Evolutionary conservation across 2,329 filamentous ascomycete genomes (phyloP).

Genomic region (Acrocalymma vagum): DNA sequence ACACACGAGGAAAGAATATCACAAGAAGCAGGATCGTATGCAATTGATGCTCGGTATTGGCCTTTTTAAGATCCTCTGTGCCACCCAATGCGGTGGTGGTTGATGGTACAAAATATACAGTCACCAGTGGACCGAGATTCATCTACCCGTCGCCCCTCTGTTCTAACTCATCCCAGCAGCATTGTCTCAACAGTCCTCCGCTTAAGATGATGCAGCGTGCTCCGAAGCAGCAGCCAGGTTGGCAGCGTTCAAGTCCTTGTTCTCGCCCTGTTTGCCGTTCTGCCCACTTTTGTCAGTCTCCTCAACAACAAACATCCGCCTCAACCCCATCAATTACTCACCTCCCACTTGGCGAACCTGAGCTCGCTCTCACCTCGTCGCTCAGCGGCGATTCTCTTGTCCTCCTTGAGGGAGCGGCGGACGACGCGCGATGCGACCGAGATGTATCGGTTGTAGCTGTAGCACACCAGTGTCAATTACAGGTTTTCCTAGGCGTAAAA

Average conservation of each 20-base stretch:
- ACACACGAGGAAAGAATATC: neutral
- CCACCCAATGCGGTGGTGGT: slow-evolving; percentile 27
- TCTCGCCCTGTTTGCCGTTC: slow-evolving; percentile 96
- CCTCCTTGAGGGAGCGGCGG: slow-evolving; percentile 96
- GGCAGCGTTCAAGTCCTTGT: slow-evolving; percentile 72
- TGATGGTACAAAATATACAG: slow-evolving; percentile 50
- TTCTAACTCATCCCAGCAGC: slow-evolving; percentile 10
- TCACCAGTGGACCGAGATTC: too few relatives aligned
- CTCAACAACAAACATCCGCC: slow-evolving; percentile 19
- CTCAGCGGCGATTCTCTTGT: slow-evolving; percentile 86
- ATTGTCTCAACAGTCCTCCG: neutral
- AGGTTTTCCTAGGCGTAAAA: slow-evolving; percentile 19
- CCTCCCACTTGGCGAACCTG: slow-evolving; percentile 94
- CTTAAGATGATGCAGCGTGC: slow-evolving; percentile 53
- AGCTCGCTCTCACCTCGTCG: slow-evolving; percentile 89
- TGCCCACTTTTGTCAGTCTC: slow-evolving; percentile 55
- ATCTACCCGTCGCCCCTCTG: slow-evolving; percentile 17
- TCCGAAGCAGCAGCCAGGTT: slow-evolving; percentile 60
- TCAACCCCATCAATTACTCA: slow-evolving; percentile 61
- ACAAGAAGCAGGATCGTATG: slow-evolving; percentile 3
- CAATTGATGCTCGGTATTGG: slow-evolving; percentile 34
- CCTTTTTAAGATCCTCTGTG: slow-evolving; percentile 25
- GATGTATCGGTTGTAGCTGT: slow-evolving; percentile 99
- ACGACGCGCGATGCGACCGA: slow-evolving; percentile 93
- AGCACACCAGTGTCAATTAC: slow-evolving; percentile 36